Conservation (phyloP, 75 land plant genomes). For the Cunninghamia lanceolata region DNA sequence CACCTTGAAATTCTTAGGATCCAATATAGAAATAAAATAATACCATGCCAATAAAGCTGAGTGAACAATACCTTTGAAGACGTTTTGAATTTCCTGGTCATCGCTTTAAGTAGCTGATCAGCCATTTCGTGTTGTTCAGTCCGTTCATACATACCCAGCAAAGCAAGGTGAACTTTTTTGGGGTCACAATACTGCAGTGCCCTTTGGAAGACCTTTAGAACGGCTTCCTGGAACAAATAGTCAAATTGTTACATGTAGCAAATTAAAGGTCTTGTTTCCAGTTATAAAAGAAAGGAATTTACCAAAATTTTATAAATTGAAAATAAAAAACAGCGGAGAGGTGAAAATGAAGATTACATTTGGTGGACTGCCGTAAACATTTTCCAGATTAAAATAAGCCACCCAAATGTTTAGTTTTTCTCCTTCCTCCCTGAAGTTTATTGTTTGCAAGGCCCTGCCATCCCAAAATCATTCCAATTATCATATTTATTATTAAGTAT, state of each 20-base stretch:
- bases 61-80: constrained; percentile 64
- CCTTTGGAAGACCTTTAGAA: constrained; percentile 58
- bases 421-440: constrained; percentile 79
- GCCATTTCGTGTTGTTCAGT: constrained; percentile 72
- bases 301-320: background rate
- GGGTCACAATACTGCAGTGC: constrained; percentile 89
- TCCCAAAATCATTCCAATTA: constrained; percentile 5
- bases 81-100: constrained; percentile 79
- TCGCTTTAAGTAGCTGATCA: constrained; percentile 84
- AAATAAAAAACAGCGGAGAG: background rate
- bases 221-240: constrained; percentile 74
- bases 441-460: constrained; percentile 88
- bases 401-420: constrained; percentile 94
- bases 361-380: constrained; percentile 79
- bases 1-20: background rate
- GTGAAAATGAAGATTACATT: constrained; percentile 42
- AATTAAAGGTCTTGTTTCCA: background rate
- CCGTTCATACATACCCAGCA: constrained; percentile 80
- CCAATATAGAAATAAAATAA: background rate
- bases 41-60: background rate
- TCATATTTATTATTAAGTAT: background rate
- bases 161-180: constrained; percentile 77
- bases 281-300: background rate
- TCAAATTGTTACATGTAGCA: background rate
- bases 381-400: constrained; percentile 91